These are phyloP conservation scores for Spathaspora passalidarum DNA, from an alignment of 805 yeast genomes.

Conservation along the genomic window DNA sequence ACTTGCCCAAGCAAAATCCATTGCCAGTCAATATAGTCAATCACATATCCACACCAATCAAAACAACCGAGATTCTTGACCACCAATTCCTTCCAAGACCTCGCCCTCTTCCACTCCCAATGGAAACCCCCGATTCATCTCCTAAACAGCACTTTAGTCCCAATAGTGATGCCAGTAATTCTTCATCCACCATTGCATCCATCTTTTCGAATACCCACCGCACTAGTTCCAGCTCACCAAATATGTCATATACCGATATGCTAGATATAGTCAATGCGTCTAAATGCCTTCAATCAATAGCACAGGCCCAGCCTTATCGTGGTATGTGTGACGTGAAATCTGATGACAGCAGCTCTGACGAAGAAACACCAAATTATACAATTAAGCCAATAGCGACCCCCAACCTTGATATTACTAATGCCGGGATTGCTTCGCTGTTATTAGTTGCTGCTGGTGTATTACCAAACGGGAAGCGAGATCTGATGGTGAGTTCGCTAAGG, in stretches of 20 bases:
- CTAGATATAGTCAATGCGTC: constrained; percentile 35
- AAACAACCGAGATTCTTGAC: not conserved
- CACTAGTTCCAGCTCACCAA: not conserved
- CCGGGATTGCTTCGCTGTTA: constrained; percentile 24
- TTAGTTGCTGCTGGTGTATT: constrained; percentile 15
- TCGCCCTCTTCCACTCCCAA: not conserved
- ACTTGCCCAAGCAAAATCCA: not conserved
- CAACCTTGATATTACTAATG: too few species aligned
- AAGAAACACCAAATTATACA: constrained; percentile 6
- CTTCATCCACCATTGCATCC: not conserved
- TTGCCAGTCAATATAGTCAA: not conserved
- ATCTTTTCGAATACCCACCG: not conserved
- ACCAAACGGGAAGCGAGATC: not conserved
- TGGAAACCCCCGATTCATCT: not conserved
- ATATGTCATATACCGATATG: constrained; percentile 17
- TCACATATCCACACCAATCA: not conserved
- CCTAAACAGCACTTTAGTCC: not conserved
- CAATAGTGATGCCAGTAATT: not conserved
- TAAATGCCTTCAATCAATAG: constrained; percentile 29
- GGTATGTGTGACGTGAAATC: not conserved
- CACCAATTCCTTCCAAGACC: not conserved
- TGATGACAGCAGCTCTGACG: constrained; percentile 2
- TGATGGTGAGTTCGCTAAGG: not conserved
- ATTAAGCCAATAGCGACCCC: constrained; percentile 1
- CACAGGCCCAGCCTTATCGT: not conserved